These are phyloP conservation scores for Alternaria arbusti DNA, from an alignment of 2,329 filamentous ascomycete species.

Conservation along the genomic window DNA sequence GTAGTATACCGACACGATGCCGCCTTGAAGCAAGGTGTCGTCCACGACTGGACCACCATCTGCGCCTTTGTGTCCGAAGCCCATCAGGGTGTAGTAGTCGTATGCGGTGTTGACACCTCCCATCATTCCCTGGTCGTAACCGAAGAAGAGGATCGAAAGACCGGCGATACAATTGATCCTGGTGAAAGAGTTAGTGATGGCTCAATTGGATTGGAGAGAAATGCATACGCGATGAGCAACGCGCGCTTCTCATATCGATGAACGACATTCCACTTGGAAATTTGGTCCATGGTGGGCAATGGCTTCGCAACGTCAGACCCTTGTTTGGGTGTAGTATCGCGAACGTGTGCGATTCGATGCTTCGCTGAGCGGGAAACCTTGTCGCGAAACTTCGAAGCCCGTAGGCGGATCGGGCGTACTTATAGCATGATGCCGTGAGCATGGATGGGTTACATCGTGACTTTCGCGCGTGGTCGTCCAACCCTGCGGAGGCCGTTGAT, in stretches of 20 bases:
- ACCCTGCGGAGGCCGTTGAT: not conserved
- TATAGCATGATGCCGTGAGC: not conserved
- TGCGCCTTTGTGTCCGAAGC: slow-evolving; percentile 35
- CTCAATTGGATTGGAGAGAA: too few relatives aligned
- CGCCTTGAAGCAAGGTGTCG: slow-evolving; percentile 38
- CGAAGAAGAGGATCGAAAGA: slow-evolving; percentile 41
- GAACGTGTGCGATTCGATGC: not conserved
- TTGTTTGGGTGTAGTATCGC: not conserved
- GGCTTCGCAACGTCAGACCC: not conserved
- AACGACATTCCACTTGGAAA: slow-evolving; percentile 32
- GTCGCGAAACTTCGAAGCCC: not conserved
- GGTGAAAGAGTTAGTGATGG: not conserved
- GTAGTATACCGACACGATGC: slow-evolving; percentile 44
- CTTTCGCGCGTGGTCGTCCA: not conserved
- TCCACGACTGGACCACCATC: slow-evolving; percentile 32
- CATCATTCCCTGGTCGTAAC: slow-evolving; percentile 46
- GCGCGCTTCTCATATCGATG: slow-evolving; percentile 35
- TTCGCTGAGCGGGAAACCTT: not conserved
- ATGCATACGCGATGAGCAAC: slow-evolving; percentile 30
- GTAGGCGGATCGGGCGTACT: not conserved
- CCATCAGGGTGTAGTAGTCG: slow-evolving; percentile 40
- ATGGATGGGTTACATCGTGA: not conserved
- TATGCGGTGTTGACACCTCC: slow-evolving; percentile 42
- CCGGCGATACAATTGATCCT: slow-evolving; percentile 41
- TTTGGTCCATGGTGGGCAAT: slow-evolving; percentile 28